Percentiles rank a stretch among this genome's conserved stretches.
phyloP scores from a whole-genome alignment of 2,329 filamentous ascomycete species.

The Aspergillus clavatus region DNA sequence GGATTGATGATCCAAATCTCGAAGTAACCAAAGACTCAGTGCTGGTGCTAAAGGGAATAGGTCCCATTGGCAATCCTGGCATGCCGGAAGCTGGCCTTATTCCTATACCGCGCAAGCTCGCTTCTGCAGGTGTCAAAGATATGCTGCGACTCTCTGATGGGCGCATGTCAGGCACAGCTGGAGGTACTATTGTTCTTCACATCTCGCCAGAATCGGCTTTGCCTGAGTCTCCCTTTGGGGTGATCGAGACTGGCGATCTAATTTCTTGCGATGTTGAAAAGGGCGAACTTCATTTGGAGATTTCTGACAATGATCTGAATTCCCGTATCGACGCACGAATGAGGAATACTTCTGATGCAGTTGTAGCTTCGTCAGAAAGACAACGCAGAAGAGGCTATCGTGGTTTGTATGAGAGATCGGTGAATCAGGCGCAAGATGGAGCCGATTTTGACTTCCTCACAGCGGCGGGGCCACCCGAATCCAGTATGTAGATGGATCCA shows the following conservation, averaged over 20 bases:
- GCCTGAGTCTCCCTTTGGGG: slow-evolving; percentile 45
- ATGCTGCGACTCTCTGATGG: slow-evolving; percentile 53
- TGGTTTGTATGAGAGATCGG: slow-evolving; percentile 39
- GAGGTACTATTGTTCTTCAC: slow-evolving; percentile 52
- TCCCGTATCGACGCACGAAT: slow-evolving; percentile 28
- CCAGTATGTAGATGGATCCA: not conserved
- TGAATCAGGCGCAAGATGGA: slow-evolving; percentile 41
- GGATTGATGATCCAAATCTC: slow-evolving; percentile 45
- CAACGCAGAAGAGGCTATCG: slow-evolving; percentile 35
- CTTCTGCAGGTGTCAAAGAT: slow-evolving; percentile 44
- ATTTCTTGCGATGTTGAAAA: slow-evolving; percentile 45
- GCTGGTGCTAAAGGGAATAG: slow-evolving; percentile 47
- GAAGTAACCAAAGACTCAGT: slow-evolving; percentile 43
- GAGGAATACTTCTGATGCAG: not conserved
- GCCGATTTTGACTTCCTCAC: slow-evolving; percentile 39
- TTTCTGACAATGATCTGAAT: slow-evolving; percentile 41
- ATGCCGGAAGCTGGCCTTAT: slow-evolving; percentile 52
- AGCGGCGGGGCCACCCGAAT: slow-evolving; percentile 15
- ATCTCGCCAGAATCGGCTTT: slow-evolving; percentile 50
- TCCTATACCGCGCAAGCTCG: slow-evolving; percentile 48
- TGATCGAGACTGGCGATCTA: slow-evolving; percentile 46
- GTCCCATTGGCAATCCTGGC: slow-evolving; percentile 49
- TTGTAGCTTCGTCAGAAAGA: slow-evolving; percentile 17
- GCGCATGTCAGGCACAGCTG: slow-evolving; percentile 53
- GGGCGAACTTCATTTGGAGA: slow-evolving; percentile 39